phyloP scores from a whole-genome alignment of 2,329 filamentous ascomycete species.

The Aspergillus eucalypticola region DNA sequence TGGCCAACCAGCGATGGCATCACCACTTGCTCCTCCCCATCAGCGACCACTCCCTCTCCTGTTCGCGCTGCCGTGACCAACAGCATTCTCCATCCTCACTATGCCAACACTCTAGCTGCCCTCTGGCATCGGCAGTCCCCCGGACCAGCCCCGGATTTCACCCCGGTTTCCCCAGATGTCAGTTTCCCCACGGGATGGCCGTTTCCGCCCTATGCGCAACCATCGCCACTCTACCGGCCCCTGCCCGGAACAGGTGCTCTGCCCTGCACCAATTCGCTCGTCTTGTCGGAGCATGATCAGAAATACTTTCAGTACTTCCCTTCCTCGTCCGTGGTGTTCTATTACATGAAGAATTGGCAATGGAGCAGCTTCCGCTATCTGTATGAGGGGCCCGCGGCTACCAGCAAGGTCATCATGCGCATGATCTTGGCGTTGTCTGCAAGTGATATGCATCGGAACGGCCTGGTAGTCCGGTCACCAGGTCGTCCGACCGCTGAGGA shows the following conservation, averaged over 20 bases:
- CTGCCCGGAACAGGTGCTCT: constrained; percentile 20
- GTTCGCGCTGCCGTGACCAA: background rate
- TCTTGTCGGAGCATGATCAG: constrained; percentile 36
- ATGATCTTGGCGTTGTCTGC: constrained; percentile 42
- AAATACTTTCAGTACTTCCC: constrained; percentile 39
- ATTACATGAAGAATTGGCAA: constrained; percentile 41
- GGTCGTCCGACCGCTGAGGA: constrained; percentile 33
- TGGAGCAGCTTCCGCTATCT: constrained; percentile 42
- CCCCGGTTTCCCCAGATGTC: constrained; percentile 21
- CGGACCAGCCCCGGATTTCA: constrained; percentile 10
- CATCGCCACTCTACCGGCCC: constrained; percentile 30
- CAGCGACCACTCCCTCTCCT: background rate
- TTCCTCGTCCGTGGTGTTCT: constrained; percentile 35
- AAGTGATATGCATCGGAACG: constrained; percentile 39
- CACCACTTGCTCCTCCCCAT: background rate
- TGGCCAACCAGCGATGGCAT: constrained; percentile 14
- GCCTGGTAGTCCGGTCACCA: constrained; percentile 26
- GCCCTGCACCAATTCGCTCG: constrained; percentile 37
- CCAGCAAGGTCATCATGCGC: constrained; percentile 41
- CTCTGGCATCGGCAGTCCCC: constrained; percentile 5
- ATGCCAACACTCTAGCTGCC: constrained; percentile 11
- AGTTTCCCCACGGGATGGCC: constrained; percentile 14
- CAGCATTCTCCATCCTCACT: constrained; percentile 2
- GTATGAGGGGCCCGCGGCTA: constrained; percentile 36
- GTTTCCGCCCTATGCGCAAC: constrained; percentile 14